These are phyloP conservation scores for Kentomonas sorsogonicus DNA, from an alignment of 208 protist species.

Conservation along the genomic window DNA sequence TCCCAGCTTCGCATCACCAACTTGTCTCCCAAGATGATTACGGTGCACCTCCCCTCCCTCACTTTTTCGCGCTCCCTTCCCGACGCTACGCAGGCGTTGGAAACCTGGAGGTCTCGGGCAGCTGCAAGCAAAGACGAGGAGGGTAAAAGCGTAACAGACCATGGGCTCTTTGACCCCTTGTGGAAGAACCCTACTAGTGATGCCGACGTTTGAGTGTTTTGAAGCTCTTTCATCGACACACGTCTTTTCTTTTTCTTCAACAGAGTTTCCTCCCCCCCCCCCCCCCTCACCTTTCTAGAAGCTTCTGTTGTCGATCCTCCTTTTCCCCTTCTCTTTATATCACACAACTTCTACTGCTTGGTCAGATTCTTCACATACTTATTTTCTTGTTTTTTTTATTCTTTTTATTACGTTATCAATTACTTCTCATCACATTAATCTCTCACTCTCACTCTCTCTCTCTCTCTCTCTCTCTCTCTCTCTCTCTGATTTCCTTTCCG, in stretches of 20 bases:
- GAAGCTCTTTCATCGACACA: too few relatives aligned
- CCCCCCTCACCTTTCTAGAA: too few relatives aligned
- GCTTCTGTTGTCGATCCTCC: slow-evolving; percentile 3
- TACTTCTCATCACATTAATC: not conserved
- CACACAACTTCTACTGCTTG: slow-evolving; percentile 12
- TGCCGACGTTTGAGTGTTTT: too few relatives aligned
- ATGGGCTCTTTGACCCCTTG: too few relatives aligned
- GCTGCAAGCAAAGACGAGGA: not conserved
- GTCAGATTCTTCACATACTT: slow-evolving; percentile 3
- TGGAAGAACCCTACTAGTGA: too few relatives aligned
- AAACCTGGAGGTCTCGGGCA: slow-evolving; percentile 20
- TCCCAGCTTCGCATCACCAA: slow-evolving; percentile 73
- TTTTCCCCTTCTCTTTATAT: slow-evolving; percentile 17
- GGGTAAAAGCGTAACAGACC: too few relatives aligned
- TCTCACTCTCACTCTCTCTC: not conserved
- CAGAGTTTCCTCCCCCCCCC: too few relatives aligned
- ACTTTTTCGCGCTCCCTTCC: slow-evolving; percentile 42
- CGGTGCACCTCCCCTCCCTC: slow-evolving; percentile 59
- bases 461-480: not conserved
- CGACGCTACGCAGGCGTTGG: slow-evolving; percentile 11
- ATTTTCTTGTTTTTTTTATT: slow-evolving; percentile 2
- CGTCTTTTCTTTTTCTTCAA: too few relatives aligned
- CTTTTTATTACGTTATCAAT: not conserved
- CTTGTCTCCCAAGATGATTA: slow-evolving; percentile 59
- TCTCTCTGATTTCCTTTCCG: not conserved